Base-by-base conservation (phyloP, 2,329 filamentous ascomycete genomes). In the Drechslerella coelobrocha region DNA sequence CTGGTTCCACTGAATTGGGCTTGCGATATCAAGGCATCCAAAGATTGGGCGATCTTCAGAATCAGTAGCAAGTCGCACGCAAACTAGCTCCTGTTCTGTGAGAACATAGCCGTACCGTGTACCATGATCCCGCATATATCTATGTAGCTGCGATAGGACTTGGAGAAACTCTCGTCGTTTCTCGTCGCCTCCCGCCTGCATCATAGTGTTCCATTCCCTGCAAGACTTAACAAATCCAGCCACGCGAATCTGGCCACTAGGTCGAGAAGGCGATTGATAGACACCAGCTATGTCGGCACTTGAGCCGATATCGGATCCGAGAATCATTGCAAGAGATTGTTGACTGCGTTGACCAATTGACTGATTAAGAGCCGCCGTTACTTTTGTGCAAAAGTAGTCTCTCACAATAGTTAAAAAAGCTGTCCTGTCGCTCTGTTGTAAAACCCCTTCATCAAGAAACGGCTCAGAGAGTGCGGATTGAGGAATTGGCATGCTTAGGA, bases 201-300 rank as follows among this genome's bases (percentile, higher is more conserved):
- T 69, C 65, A 69, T 69, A 17, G 65, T 69, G 34, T 69, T 69
- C 65, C 65, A 69, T 29, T 69, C 65, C 27, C 65, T 69, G 47
- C 65, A 69, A n/a, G 65, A 69, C 43, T 69, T 69, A 7, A 69
- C 65, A 39, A 69, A 62, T 3, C 65, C 65, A 1, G 65, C 65
- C 27, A 69, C 65, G 31, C 65, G 45, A 19, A 69, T 69, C 43
- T 69, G 65, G n/a, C 65, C 65, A 21, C 56, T 60, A 17, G 65
- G 57, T 24, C 65, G 52, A 41, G 65, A 69, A 17, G 65, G 57
- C 19, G 65, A 69, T 34, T 62, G 65, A 50, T 69, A 69, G 39
- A 69, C 65, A 29, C 65, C 65, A 2, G 65, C 65, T 23, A 69
- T 54, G 29, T 69, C 65, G 4, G 65, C 65, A 23, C 65, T 69